Conservation (phyloP, 78 protist species). For the Chrysochromulina parva region DNA sequence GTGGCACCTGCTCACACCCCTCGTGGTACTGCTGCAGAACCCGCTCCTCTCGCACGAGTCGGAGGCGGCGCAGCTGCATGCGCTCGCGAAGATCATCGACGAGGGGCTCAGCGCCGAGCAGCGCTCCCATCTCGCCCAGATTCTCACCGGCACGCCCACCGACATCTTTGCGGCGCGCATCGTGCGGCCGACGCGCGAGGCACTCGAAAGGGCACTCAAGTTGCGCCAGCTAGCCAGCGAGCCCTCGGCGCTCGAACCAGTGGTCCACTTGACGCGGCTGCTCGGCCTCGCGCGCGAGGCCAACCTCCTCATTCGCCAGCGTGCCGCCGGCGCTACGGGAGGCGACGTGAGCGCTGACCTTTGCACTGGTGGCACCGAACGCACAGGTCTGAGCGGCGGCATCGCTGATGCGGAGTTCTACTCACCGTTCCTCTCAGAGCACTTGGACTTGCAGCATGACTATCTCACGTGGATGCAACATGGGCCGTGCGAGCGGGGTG, state of each 20-base stretch:
- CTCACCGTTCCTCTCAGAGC: not conserved
- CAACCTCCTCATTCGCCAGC: too few species aligned
- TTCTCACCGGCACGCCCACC: not conserved
- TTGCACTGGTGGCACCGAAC: too few species aligned
- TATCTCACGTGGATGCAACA: not conserved
- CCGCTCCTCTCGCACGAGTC: not conserved
- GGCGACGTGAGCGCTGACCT: too few species aligned
- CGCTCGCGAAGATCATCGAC: not conserved
- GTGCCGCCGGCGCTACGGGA: too few species aligned
- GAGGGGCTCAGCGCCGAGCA: not conserved
- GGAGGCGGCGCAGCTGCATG: not conserved
- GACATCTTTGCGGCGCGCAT: not conserved
- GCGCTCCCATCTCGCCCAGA: not conserved
- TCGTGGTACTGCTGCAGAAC: not conserved
- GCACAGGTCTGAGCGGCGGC: not conserved
- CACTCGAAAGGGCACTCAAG: not conserved
- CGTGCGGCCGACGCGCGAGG: not conserved
- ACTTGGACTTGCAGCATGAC: not conserved
- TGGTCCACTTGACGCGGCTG: too few species aligned
- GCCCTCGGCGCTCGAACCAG: too few species aligned
- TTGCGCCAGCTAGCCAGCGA: not conserved
- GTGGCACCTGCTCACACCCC: not conserved
- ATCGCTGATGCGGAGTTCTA: not conserved
- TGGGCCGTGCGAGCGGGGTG: not conserved
- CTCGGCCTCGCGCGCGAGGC: too few species aligned